Conservation (phyloP, 2,329 filamentous ascomycete species). For the Colletotrichum endophyticum region DNA sequence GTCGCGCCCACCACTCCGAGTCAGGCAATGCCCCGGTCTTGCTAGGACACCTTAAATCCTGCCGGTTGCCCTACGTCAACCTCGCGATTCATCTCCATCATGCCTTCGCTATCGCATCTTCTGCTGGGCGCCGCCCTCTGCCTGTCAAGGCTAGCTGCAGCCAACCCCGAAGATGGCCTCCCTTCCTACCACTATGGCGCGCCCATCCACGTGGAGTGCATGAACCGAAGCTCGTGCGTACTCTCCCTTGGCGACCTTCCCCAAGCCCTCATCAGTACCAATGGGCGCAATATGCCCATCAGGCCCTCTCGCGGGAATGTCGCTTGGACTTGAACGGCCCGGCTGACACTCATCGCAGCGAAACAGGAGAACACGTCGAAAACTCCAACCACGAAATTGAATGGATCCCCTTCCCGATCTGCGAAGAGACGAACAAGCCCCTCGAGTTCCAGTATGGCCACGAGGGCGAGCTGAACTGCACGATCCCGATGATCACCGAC, state of each 20-base stretch:
- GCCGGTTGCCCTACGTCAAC: background rate
- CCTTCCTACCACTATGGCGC: slow-evolving; percentile 72
- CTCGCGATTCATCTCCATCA: background rate
- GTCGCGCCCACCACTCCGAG: background rate
- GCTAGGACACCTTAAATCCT: background rate
- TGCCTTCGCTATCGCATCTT: background rate
- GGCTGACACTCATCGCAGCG: slow-evolving; percentile 50
- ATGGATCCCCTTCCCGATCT: slow-evolving; percentile 89
- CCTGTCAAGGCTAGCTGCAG: slow-evolving; percentile 26
- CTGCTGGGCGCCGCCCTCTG: slow-evolving; percentile 7
- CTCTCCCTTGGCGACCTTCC: background rate
- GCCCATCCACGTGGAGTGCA: slow-evolving; percentile 72
- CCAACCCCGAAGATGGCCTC: slow-evolving; percentile 45
- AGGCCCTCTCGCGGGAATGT: background rate
- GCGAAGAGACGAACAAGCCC: slow-evolving; percentile 84
- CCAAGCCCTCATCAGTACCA: background rate
- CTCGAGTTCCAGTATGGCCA: slow-evolving; percentile 88
- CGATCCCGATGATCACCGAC: slow-evolving; percentile 76
- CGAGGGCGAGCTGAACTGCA: slow-evolving; percentile 84
- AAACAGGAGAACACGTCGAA: slow-evolving; percentile 89
- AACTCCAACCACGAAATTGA: slow-evolving; percentile 81
- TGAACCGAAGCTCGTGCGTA: slow-evolving; percentile 75
- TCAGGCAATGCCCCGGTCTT: slow-evolving; percentile 17
- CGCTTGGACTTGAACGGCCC: background rate
- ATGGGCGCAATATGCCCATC: background rate